Evolutionary conservation across 1,284 basidiomycete species (phyloP), one percentile per base, ranked within the genome.

Genomic region (Malassezia nana): DNA sequence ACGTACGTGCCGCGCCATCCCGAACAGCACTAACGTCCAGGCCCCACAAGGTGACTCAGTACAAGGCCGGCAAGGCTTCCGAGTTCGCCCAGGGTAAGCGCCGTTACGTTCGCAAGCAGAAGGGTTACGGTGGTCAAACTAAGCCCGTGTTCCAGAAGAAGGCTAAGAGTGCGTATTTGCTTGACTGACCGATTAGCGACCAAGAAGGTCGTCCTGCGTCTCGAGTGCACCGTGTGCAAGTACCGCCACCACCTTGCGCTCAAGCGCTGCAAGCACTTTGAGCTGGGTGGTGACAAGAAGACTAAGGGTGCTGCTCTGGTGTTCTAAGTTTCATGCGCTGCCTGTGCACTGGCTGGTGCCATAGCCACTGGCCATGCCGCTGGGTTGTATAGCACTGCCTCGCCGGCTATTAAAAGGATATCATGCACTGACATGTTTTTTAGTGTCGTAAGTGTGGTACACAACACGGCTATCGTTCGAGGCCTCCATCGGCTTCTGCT

Each of bases 111-210:
- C 65, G 68, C 73, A 95, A 94, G 82, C 90, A 94, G 79, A 86
- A 85, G 75, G 92, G 92, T 81, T 99, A 96, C 80, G 92, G 92
- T 87, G 92, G 92, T 81, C 91, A 95, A 82, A 99, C 92, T 65
- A 99, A 99, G 83, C 92, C 94, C 67, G 91, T 96, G 78, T 96
- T 96, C 86, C 92, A 96, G 87, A 96, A 91, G 82, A 92, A 90
- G 84, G 87, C 73, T 50, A 75, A 75, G 72, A 68, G 51, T 50
- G 31, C 53, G 46, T 57, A 25, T 33, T 22, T 6, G 40, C 4
- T 26, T 42, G 46, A 22, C 31, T 20, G 35, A 33, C 18, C n/a
- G 30, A 13, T 46, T 32, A 55, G 60, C 89, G 67, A 96, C 92
- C 66, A 98, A 96, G 87, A 98, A 98, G 83, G 89, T 96, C 69